A percentile compares a stretch with the other conserved stretches of the same genome.
These are phyloP conservation scores for Myochromella boudieri DNA, from an alignment of 768 basidiomycete genomes.

Conservation along the genomic window DNA sequence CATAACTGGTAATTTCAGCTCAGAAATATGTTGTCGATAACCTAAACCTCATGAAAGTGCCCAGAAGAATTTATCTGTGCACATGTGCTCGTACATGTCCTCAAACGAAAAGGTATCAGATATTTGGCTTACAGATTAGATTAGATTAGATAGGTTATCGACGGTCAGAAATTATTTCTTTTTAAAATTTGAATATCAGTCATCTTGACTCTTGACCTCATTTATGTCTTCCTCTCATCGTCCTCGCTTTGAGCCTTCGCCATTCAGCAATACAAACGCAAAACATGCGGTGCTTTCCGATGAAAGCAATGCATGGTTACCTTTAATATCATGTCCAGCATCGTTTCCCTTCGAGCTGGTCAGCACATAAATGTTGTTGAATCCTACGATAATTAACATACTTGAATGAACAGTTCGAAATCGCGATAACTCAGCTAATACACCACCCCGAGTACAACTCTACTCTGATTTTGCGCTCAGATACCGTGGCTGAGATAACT, in stretches of 20 bases:
- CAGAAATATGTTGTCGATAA: no score
- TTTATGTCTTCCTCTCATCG: slow-evolving; percentile 11
- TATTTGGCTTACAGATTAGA: background rate
- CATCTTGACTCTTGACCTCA: background rate
- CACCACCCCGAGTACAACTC: slow-evolving; percentile 94
- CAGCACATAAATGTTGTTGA: slow-evolving; percentile 12
- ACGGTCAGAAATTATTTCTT: no score
- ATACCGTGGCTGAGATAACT: slow-evolving; percentile 48
- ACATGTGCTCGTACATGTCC: no score
- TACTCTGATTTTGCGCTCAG: slow-evolving; percentile 84
- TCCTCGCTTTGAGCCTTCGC: slow-evolving; percentile 20
- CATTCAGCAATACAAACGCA: slow-evolving; percentile 4
- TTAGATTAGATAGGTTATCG: background rate
- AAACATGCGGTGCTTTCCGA: slow-evolving; percentile 6
- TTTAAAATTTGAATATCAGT: no score
- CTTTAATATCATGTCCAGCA: slow-evolving; percentile 40
- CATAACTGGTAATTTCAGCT: no score
- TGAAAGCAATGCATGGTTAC: slow-evolving; percentile 21
- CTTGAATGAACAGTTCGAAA: slow-evolving; percentile 61
- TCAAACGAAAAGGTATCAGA: background rate
- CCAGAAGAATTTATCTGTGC: no score
- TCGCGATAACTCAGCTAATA: slow-evolving; percentile 68
- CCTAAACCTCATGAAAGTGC: no score
- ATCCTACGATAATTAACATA: background rate
- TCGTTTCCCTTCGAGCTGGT: slow-evolving; percentile 45